Conservation (phyloP, 768 basidiomycete genomes). For the Tulasnella sp. region DNA sequence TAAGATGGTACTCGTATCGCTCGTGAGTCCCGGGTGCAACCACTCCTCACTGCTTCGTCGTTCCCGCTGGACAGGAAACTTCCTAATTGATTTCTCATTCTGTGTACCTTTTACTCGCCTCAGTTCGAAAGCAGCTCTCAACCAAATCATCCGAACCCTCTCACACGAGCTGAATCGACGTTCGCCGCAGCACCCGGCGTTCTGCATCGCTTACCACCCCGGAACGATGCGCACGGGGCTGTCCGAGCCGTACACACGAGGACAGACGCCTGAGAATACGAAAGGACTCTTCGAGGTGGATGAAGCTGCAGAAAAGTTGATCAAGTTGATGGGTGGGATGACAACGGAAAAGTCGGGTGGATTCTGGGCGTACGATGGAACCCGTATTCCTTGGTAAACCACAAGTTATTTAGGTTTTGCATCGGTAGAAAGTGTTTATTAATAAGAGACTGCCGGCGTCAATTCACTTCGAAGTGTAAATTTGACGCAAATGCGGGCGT, state of each 20-base stretch:
- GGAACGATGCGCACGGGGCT: conserved; percentile 18
- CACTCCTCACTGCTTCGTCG: background rate
- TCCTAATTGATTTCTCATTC: background rate
- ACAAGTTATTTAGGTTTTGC: conserved; percentile 1
- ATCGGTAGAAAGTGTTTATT: conserved; percentile 9
- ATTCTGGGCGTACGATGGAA: conserved; percentile 21
- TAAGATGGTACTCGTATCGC: conserved; percentile 23
- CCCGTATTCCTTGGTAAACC: conserved; percentile 20
- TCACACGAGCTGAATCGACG: conserved; percentile 27
- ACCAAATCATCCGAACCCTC: conserved; percentile 28
- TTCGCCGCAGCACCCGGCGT: conserved; percentile 17
- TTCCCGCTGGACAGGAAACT: background rate
- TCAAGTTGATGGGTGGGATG: background rate
- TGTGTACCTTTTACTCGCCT: background rate
- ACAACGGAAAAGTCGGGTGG: conserved; percentile 7
- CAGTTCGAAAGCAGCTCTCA: conserved; percentile 32
- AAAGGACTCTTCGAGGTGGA: conserved; percentile 26
- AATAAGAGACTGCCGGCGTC: background rate
- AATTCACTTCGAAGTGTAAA: background rate
- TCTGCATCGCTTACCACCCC: conserved; percentile 23
- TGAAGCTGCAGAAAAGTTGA: conserved; percentile 14
- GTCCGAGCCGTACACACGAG: conserved; percentile 12
- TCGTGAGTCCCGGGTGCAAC: conserved; percentile 18
- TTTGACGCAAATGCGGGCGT: background rate
- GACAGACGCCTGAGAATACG: conserved; percentile 23